These are phyloP conservation scores for Dioscorea dumetorum DNA, from an alignment of 106 monocot genomes.

Conservation along the genomic window DNA sequence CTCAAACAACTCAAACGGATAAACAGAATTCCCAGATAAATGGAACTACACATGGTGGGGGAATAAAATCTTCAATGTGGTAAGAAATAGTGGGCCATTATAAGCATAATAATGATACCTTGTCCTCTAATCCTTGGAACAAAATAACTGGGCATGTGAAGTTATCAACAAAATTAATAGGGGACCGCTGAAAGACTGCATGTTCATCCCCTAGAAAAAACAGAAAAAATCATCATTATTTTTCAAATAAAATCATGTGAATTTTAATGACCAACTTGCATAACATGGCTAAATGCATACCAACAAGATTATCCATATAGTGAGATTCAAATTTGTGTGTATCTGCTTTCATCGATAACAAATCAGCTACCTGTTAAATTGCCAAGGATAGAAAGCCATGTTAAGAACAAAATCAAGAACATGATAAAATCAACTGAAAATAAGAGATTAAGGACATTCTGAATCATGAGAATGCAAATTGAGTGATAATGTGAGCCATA, in stretches of 20 bases:
- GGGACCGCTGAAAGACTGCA: conserved; percentile 63
- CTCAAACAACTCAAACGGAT: too few relatives aligned
- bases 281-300: conserved; percentile 25
- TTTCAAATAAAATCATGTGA: not conserved
- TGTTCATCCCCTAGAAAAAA: conserved; percentile 37
- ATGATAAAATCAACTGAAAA: too few relatives aligned
- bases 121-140: conserved; percentile 95
- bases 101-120: conserved; percentile 36
- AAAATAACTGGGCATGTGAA: conserved; percentile 87
- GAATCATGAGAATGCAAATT: not conserved
- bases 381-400: not conserved
- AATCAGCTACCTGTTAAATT: conserved; percentile 65
- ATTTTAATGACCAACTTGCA: not conserved
- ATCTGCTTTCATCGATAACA: conserved; percentile 60
- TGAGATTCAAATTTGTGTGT: conserved; percentile 95
- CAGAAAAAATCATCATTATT: not conserved
- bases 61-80: too few relatives aligned
- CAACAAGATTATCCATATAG: conserved; percentile 79
- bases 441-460: too few relatives aligned
- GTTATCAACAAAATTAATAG: conserved; percentile 84
- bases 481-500: not conserved
- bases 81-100: too few relatives aligned
- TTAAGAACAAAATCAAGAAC: too few relatives aligned
- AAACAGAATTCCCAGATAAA: too few relatives aligned
- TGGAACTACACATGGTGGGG: too few relatives aligned